Percentiles rank a stretch among this genome's conserved stretches.
These are phyloP conservation scores for Nitzschia sp. DNA, from an alignment of 108 stramenopile species.

Conservation along the genomic window DNA sequence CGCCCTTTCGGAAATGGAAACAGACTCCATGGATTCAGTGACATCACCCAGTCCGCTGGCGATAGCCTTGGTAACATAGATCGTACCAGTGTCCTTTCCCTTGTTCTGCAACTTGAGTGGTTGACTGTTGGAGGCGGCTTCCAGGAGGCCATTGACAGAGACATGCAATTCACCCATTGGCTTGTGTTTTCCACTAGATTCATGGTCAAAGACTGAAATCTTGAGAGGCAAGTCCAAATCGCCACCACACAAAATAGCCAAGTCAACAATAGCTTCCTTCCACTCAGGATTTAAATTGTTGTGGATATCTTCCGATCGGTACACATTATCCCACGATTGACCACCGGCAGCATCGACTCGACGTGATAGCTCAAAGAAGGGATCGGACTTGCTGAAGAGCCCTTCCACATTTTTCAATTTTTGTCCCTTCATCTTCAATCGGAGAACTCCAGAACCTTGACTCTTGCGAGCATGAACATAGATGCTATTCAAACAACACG, in stretches of 20 bases:
- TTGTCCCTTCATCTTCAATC: constrained; percentile 48
- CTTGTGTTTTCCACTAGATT: constrained; percentile 58
- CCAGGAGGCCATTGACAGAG: constrained; percentile 44
- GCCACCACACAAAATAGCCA: constrained; percentile 58
- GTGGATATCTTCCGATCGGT: constrained; percentile 45
- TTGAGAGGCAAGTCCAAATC: constrained; percentile 51
- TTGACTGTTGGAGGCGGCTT: constrained; percentile 7
- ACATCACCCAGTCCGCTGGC: constrained; percentile 34
- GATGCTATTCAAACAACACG: not conserved
- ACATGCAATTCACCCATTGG: constrained; percentile 65
- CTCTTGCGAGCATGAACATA: constrained; percentile 28
- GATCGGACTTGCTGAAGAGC: constrained; percentile 55
- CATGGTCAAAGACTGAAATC: constrained; percentile 62
- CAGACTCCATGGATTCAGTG: constrained; percentile 20
- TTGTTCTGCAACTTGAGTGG: constrained; percentile 31
- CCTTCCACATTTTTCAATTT: constrained; percentile 81
- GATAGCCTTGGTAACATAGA: constrained; percentile 24
- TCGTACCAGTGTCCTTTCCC: constrained; percentile 32
- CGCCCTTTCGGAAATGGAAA: constrained; percentile 8
- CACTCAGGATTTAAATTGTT: constrained; percentile 72
- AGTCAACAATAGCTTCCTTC: constrained; percentile 49
- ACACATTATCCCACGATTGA: constrained; percentile 51
- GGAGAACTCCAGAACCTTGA: constrained; percentile 36
- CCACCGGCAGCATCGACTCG: constrained; percentile 54
- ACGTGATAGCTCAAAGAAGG: constrained; percentile 61